phyloP scores from a whole-genome alignment of 495 filamentous ascomycete species.

The Geopyxis carbonaria region DNA sequence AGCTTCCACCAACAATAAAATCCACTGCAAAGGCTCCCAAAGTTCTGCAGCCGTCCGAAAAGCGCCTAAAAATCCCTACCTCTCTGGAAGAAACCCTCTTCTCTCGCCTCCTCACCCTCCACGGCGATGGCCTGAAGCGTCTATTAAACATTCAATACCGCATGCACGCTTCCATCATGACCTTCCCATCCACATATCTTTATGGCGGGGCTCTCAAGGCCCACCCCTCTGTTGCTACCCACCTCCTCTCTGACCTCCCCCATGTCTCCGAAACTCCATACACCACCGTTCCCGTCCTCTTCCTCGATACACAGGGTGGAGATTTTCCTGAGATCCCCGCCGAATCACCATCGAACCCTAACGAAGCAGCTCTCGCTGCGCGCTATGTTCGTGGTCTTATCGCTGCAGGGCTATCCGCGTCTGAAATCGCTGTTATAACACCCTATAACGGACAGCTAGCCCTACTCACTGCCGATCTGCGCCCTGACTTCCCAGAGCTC shows the following conservation, averaged over 20 bases:
- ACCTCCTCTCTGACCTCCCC: conserved; percentile 60
- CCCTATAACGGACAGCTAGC: conserved; percentile 92
- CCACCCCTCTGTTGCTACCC: conserved; percentile 52
- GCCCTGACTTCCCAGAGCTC: conserved; percentile 62
- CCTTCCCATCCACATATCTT: conserved; percentile 74
- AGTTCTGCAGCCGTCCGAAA: not conserved
- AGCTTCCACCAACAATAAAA: conserved; percentile 90
- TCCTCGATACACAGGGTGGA: conserved; percentile 91
- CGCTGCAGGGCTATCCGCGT: conserved; percentile 55
- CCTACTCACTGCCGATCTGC: conserved; percentile 53
- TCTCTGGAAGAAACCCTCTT: conserved; percentile 80
- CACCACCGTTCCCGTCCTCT: conserved; percentile 71
- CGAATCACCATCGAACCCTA: conserved; percentile 72
- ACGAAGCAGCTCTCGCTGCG: conserved; percentile 68
- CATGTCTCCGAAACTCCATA: conserved; percentile 77
- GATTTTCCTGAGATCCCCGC: conserved; percentile 50
- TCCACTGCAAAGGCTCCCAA: conserved; percentile 19
- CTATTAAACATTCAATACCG: conserved; percentile 98
- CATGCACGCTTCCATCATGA: conserved; percentile 93
- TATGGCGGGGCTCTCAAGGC: conserved; percentile 71
- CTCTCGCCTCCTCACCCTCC: conserved; percentile 64
- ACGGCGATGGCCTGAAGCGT: conserved; percentile 69
- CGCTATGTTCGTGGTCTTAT: conserved; percentile 58
- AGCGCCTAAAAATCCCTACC: conserved; percentile 20
- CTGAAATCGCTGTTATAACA: conserved; percentile 84